phyloP scores from a whole-genome alignment of 371 early-diverging fungal genomes.

The Lichtheimia corymbifera region DNA sequence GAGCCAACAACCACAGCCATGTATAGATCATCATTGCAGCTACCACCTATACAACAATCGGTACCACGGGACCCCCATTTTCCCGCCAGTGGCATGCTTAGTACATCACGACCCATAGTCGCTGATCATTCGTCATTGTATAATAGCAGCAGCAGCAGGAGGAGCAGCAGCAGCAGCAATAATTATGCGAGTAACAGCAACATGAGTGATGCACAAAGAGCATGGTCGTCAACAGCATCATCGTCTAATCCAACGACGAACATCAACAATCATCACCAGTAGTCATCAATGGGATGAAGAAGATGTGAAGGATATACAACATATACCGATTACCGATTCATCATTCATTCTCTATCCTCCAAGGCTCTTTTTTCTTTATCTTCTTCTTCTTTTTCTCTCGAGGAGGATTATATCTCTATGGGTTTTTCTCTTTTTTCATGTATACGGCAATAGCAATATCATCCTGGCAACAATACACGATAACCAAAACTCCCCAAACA shows the following conservation, averaged over 20 bases:
- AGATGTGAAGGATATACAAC: neutral
- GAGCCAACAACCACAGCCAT: neutral
- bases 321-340: slow-evolving; percentile 1
- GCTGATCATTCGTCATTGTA: too few species aligned
- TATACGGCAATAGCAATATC: neutral
- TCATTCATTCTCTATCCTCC: neutral
- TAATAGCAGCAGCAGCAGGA: slow-evolving; percentile 2
- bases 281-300: neutral
- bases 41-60: slow-evolving; percentile 7
- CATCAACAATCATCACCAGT: slow-evolving; percentile 2
- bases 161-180: slow-evolving; percentile 2
- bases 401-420: too few species aligned
- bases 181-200: too few species aligned
- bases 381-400: neutral
- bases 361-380: neutral
- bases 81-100: too few species aligned
- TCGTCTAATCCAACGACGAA: neutral
- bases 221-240: too few species aligned
- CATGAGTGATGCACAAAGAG: too few species aligned
- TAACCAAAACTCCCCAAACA: slow-evolving; percentile 1
- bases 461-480: slow-evolving; percentile 1
- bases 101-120: too few species aligned
- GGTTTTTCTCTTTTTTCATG: too few species aligned
- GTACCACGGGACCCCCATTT: neutral
- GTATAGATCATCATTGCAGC: slow-evolving; percentile 3